Percentiles rank a stretch among this genome's conserved stretches.
Evolutionary conservation across 371 early-diverging fungal genomes (phyloP).

Genomic region (Massospora cicadina): DNA sequence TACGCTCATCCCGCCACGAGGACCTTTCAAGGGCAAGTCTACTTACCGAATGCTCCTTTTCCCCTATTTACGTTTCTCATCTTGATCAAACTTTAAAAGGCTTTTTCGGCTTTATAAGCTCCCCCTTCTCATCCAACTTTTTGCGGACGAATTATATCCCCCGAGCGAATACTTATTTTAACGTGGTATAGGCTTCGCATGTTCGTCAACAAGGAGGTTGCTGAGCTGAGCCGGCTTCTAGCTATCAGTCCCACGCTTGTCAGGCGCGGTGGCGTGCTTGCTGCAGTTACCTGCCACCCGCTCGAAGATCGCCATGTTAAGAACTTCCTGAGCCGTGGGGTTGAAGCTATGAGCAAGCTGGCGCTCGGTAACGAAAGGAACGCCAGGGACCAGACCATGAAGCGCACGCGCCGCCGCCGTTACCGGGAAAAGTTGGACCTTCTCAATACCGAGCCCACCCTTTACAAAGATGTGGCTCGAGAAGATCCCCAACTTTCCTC

Average conservation of each 20-base stretch:
- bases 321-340: conserved; percentile 25
- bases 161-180: too few species aligned
- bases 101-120: too few species aligned
- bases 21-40: conserved; percentile 25
- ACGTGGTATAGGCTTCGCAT: conserved; percentile 37
- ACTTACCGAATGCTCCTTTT: too few species aligned
- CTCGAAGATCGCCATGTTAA: conserved; percentile 56
- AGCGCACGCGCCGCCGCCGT: background rate
- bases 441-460: background rate
- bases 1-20: conserved; percentile 29
- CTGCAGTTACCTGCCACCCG: conserved; percentile 51
- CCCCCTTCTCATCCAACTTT: too few species aligned
- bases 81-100: too few species aligned
- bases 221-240: conserved; percentile 29
- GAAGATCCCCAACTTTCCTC: background rate
- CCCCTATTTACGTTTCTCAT: too few species aligned
- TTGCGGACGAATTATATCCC: too few species aligned
- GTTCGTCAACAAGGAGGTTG: conserved; percentile 48
- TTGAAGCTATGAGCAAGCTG: background rate
- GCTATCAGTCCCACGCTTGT: conserved; percentile 30
- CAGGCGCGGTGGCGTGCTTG: conserved; percentile 29
- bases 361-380: background rate
- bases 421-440: background rate
- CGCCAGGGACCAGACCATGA: background rate
- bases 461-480: background rate